A percentile compares a stretch with the other conserved stretches of the same genome.
Evolutionary conservation across 169 alveolate genomes (phyloP).

Genomic region (Plasmodium malariae): DNA sequence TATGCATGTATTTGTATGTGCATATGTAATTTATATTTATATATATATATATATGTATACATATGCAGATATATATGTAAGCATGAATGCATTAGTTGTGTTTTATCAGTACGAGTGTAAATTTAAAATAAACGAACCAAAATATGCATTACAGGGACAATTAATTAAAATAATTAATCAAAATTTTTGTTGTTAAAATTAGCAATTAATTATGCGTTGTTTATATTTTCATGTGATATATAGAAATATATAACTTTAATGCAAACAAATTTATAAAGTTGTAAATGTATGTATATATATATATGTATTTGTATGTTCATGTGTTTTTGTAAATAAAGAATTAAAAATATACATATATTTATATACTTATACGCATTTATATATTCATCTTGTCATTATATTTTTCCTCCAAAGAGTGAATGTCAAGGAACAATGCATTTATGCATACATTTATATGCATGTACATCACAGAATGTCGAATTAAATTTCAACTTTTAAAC

Average conservation of each 20-base stretch:
- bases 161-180: neutral
- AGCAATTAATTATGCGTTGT: neutral
- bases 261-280: neutral
- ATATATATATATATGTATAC: neutral
- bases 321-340: neutral
- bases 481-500: conserved; percentile 19
- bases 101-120: neutral
- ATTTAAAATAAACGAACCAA: neutral
- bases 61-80: neutral
- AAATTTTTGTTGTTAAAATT: conserved; percentile 14
- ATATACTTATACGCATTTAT: neutral
- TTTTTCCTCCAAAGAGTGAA: neutral
- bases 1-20: neutral
- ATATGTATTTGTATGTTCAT: neutral
- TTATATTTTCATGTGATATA: neutral
- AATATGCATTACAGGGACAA: neutral
- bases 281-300: neutral
- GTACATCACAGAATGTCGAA: conserved; percentile 6
- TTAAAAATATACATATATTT: neutral
- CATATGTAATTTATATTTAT: neutral
- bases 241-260: neutral
- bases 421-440: neutral
- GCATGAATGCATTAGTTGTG: neutral
- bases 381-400: neutral
- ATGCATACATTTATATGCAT: neutral